Conservation (phyloP, 2,329 filamentous ascomycete species). For the Aspergillus fumigatiaffinis region DNA sequence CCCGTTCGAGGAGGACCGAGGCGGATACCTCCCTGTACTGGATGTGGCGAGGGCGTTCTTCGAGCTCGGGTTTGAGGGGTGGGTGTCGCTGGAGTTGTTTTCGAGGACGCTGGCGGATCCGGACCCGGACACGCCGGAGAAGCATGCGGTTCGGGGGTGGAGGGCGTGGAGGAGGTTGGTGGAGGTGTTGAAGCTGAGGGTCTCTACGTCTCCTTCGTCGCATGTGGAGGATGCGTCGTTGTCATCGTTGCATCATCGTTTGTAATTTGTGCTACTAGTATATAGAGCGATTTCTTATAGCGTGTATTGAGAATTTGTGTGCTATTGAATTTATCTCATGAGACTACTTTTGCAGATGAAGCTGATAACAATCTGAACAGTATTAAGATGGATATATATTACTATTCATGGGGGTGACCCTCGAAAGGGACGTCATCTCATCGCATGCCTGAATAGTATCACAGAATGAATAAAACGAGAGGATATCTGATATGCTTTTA, state of each 20-base stretch:
- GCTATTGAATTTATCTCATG: too few relatives aligned
- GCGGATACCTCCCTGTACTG: conserved; percentile 64
- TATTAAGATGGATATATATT: too few relatives aligned
- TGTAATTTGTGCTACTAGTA: conserved; percentile 4
- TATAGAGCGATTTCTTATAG: not conserved
- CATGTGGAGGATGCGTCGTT: not conserved
- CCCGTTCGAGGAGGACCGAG: conserved; percentile 58
- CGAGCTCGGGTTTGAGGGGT: conserved; percentile 60
- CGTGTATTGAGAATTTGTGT: not conserved
- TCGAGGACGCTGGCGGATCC: conserved; percentile 55
- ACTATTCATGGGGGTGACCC: too few relatives aligned
- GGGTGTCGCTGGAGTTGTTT: conserved; percentile 70
- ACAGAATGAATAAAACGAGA: too few relatives aligned
- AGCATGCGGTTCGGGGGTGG: conserved; percentile 51
- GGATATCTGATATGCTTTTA: too few relatives aligned
- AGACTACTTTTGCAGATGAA: too few relatives aligned
- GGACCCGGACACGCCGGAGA: conserved; percentile 51
- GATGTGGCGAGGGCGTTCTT: conserved; percentile 61
- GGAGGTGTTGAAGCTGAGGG: conserved; percentile 9
- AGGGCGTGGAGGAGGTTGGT: conserved; percentile 50
- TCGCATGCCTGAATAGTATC: too few relatives aligned
- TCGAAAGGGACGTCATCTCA: too few relatives aligned
- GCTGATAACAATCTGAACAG: too few relatives aligned
- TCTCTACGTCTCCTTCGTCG: not conserved
- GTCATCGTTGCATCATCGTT: conserved; percentile 13